Evolutionary conservation across 495 filamentous ascomycete genomes (phyloP).

Genomic region (Sordaria brevicollis): DNA sequence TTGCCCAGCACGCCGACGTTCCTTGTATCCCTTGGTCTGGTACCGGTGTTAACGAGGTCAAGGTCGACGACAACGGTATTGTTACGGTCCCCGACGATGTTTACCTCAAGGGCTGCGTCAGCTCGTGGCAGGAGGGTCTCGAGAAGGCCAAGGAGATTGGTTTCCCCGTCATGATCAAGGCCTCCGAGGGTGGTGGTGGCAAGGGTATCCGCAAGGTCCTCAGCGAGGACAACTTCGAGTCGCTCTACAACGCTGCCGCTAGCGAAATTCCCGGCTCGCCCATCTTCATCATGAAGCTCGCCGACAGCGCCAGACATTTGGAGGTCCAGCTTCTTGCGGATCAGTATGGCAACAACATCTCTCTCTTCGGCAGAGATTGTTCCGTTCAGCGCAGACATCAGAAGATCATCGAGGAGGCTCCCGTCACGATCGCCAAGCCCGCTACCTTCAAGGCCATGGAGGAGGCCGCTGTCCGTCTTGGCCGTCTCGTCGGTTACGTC

Average conservation of each 20-base stretch:
- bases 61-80: conserved; percentile 69
- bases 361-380: conserved; percentile 95
- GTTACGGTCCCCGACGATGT: conserved; percentile 82
- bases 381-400: conserved; percentile 98
- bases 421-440: conserved; percentile 86
- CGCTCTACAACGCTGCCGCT: conserved; percentile 86
- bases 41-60: conserved; percentile 75
- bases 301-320: conserved; percentile 90
- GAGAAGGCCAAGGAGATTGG: conserved; percentile 81
- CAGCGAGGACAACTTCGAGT: conserved; percentile 69
- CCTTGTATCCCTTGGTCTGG: conserved; percentile 99
- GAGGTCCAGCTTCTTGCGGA: conserved; percentile 96
- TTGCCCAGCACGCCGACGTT: conserved; percentile 92
- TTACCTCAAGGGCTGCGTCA: conserved; percentile 86
- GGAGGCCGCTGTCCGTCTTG: conserved; percentile 87
- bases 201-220: conserved; percentile 99
- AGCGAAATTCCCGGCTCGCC: conserved; percentile 98
- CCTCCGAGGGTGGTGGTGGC: conserved; percentile 97
- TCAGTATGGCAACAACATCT: conserved; percentile 99
- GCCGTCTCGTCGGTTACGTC: conserved; percentile 91
- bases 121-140: conserved; percentile 79
- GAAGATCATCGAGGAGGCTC: conserved; percentile 99
- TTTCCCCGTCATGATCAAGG: conserved; percentile 99
- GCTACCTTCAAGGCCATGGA: conserved; percentile 93
- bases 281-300: conserved; percentile 99